Percentiles rank a stretch among this genome's conserved stretches.
Evolutionary conservation across 1,284 basidiomycete species (phyloP).

Genomic region (Sporisorium graminicola): DNA sequence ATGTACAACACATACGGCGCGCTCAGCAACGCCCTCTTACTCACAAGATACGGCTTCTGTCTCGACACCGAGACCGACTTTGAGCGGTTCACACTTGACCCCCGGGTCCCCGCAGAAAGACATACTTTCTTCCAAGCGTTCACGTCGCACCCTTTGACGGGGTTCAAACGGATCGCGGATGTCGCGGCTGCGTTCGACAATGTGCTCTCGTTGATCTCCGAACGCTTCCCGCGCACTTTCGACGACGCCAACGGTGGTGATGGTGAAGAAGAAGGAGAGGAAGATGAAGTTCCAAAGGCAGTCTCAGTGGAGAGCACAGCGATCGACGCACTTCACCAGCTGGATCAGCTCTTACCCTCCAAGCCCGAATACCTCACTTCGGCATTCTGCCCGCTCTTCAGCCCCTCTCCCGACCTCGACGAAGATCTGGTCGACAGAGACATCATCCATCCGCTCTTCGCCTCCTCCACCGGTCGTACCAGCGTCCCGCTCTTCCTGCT

Average conservation of each 20-base stretch:
- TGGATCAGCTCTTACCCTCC: background rate
- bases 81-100: conserved; percentile 57
- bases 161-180: background rate
- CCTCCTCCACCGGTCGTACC: conserved; percentile 20
- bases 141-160: background rate
- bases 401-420: conserved; percentile 12
- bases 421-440: conserved; percentile 34
- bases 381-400: conserved; percentile 12
- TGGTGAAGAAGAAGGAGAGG: conserved; percentile 5
- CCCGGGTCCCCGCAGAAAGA: conserved; percentile 39
- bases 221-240: background rate
- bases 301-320: background rate
- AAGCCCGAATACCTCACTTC: background rate
- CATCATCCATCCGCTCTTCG: conserved; percentile 30
- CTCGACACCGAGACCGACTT: conserved; percentile 58
- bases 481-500: conserved; percentile 26
- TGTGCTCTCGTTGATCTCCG: background rate
- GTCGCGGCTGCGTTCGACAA: background rate
- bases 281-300: background rate
- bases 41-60: conserved; percentile 63
- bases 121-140: conserved; percentile 17
- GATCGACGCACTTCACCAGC: conserved; percentile 8
- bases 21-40: conserved; percentile 56
- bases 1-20: conserved; percentile 63
- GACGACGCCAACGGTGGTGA: background rate